These are phyloP conservation scores for Cryptococcus hybrid DNA, from an alignment of 1,284 basidiomycete species.

Conservation along the genomic window DNA sequence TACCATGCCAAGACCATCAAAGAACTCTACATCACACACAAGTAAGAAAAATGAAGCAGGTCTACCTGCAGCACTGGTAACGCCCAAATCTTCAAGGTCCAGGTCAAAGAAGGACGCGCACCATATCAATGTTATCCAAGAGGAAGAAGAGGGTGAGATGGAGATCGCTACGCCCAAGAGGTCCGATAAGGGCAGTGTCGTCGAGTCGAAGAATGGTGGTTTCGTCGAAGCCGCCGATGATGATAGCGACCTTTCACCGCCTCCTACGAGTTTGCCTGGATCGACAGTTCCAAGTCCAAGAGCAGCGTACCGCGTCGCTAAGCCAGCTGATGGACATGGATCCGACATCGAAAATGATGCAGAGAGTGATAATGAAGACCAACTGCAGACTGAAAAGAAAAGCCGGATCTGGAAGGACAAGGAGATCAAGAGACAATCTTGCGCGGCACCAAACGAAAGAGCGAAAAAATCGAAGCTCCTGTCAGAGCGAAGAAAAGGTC, in stretches of 20 bases:
- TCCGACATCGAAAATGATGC: background rate
- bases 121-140: conserved; percentile 1
- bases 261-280: background rate
- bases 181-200: background rate
- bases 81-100: too few relatives aligned
- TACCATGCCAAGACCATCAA: background rate
- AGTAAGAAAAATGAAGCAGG: too few relatives aligned
- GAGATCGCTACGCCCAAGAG: too few relatives aligned
- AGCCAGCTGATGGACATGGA: too few relatives aligned
- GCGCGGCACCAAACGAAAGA: too few relatives aligned
- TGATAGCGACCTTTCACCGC: conserved; percentile 1
- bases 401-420: background rate
- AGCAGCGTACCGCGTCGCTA: too few relatives aligned
- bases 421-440: background rate
- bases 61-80: too few relatives aligned
- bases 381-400: background rate
- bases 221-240: background rate
- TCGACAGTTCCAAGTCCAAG: background rate
- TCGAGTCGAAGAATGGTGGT: background rate
- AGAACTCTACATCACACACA: too few relatives aligned
- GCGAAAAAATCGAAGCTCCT: too few relatives aligned
- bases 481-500: too few relatives aligned
- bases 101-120: background rate
- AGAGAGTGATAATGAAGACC: too few relatives aligned
- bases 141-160: background rate